Evolutionary conservation across 2,329 filamentous ascomycete species (phyloP), one percentile per base, ranked within the genome.

Genomic region (Spiromastix sp.): DNA sequence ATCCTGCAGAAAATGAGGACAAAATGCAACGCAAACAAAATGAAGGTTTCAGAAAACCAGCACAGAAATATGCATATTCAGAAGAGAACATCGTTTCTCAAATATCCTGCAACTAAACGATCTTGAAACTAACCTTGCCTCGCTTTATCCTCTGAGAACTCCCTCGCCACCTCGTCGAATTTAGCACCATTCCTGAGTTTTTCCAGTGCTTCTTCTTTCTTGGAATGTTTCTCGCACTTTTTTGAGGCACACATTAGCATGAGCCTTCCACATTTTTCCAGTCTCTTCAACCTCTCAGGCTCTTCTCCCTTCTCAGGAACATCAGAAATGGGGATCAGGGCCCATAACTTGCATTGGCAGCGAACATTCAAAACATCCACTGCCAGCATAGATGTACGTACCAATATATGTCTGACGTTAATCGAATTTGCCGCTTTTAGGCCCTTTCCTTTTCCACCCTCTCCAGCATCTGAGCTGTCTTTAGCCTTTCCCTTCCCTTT

Each of bases 61-160:
- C n/a, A n/a, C n/a, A n/a, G n/a, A n/a, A n/a, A n/a, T n/a, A n/a
- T n/a, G n/a, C n/a, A n/a, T n/a, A n/a, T n/a, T n/a, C n/a, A n/a
- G n/a, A n/a, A n/a, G n/a, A n/a, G n/a, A n/a, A n/a, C n/a, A n/a
- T n/a, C n/a, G n/a, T n/a, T n/a, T n/a, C n/a, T n/a, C n/a, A n/a
- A n/a, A n/a, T n/a, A n/a, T n/a, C n/a, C n/a, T n/a, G n/a, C n/a
- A n/a, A n/a, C n/a, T n/a, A n/a, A n/a, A n/a, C n/a, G n/a, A n/a
- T n/a, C n/a, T n/a, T n/a, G n/a, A n/a, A 36, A 49, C 48, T 26
- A 51, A 66, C 64, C 71, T 52, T 74, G 70, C 43, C 74, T 54
- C 13, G 74, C 76, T 53, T 80, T 79, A 51, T 79, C 76, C 55
- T 79, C 76, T 2, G 72, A 77, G 50, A 71, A 77, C 43, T 79